Percentiles rank a stretch among this genome's conserved stretches.
These are phyloP conservation scores for Boletus sp. DNA, from an alignment of 768 basidiomycete genomes.

Conservation along the genomic window DNA sequence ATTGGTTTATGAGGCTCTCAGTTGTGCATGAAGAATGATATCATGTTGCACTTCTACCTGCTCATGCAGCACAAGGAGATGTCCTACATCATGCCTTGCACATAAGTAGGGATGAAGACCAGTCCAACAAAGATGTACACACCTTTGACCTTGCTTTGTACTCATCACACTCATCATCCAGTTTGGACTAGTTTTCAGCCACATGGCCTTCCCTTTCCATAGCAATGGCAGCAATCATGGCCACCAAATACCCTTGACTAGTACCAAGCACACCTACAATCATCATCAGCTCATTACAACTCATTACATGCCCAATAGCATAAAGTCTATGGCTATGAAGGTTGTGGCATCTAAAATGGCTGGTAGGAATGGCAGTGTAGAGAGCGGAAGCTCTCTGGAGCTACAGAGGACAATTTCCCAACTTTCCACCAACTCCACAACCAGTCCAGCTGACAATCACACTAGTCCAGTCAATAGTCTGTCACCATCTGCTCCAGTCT, in stretches of 20 bases:
- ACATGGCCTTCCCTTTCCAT: slow-evolving; percentile 87
- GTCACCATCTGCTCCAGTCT: too few species aligned
- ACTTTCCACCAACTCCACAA: too few species aligned
- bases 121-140: slow-evolving; percentile 60
- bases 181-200: slow-evolving; percentile 36
- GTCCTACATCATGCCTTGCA: slow-evolving; percentile 32
- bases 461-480: too few species aligned
- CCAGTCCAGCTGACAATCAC: too few species aligned
- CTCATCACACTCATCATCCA: background rate
- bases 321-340: too few species aligned
- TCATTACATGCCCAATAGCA: too few species aligned
- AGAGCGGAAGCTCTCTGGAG: too few species aligned
- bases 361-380: too few species aligned
- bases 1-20: slow-evolving; percentile 72
- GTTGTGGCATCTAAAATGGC: too few species aligned
- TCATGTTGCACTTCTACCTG: slow-evolving; percentile 75
- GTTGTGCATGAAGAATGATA: slow-evolving; percentile 67
- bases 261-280: too few species aligned
- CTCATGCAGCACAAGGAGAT: slow-evolving; percentile 62
- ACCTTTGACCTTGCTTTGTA: background rate
- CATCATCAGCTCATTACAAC: too few species aligned
- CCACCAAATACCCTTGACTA: slow-evolving; percentile 89
- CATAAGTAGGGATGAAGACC: slow-evolving; percentile 37
- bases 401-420: too few species aligned
- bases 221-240: slow-evolving; percentile 88